Evolutionary conservation across 1,284 basidiomycete species (phyloP), one percentile per base, ranked within the genome.

Genomic region (Butyriboletus appendiculatus): DNA sequence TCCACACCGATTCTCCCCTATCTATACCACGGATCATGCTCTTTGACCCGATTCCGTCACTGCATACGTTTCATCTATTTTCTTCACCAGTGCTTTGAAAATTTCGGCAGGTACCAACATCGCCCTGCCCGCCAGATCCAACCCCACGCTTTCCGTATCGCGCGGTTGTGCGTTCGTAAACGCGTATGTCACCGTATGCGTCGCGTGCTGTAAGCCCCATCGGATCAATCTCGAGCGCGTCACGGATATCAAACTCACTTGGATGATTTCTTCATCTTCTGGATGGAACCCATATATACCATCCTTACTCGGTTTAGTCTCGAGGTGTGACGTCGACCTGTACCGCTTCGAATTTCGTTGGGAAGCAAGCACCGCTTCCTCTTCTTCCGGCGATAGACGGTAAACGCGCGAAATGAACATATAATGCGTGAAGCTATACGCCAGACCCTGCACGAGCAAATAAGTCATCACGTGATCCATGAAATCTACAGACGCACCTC

Each of bases 261-360:
- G 73, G 58, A 81, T 80, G 46, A 94, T 85, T 49, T 78, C 76
- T 47, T 88, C 86, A 70, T 96, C 94, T 69, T 97, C 94, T 0
- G 90, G 86, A 67, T 97, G 94, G 74, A 92, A 96, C 0, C 84
- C 75, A 63, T 86, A 90, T 8, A 85, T 71, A 0, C 82, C 84
- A 47, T 80, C 79, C 0, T 63, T 69, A 66, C 60, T 73, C 73
- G 56, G 74, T 73, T 24, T 48, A 9, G 24, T 34, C 15, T 38
- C 24, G 1, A 4, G 5, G 4, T 15, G 14, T 46, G 32, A 6
- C 1, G 20, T 22, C 9, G 75, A 34, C 39, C 56, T 62, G 18
- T 48, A 8, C 14, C 68, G 58, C 50, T 70, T 68, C 38, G 68
- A 56, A 18, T 53, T 16, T 11, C 57, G 67, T 35, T 58, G 53